Evolutionary conservation across 257 asterid genomes (phyloP).

Genomic region (Solanum peruvianum): DNA sequence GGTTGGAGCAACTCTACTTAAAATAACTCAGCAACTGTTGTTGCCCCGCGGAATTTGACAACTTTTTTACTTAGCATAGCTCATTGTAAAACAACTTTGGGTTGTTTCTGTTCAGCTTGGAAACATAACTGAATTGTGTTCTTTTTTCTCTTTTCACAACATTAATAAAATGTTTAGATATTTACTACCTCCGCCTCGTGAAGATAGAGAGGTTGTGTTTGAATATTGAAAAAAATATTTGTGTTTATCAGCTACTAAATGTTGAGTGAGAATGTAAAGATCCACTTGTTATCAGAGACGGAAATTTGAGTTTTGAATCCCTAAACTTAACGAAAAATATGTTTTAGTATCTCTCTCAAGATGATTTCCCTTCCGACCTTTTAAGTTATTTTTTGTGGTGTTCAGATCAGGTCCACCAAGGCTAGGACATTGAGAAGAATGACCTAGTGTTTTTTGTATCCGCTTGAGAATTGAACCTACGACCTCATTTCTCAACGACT

Average conservation of each 20-base stretch:
- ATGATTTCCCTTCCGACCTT: too few species aligned
- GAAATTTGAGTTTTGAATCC: not conserved
- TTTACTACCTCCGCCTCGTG: not conserved
- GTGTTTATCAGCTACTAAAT: too few species aligned
- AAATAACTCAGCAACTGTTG: not conserved
- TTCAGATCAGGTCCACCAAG: not conserved
- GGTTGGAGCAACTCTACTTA: not conserved
- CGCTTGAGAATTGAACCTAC: not conserved
- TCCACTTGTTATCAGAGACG: too few species aligned
- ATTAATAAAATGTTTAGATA: not conserved
- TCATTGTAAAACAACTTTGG: not conserved
- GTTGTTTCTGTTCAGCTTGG: not conserved
- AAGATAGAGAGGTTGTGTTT: not conserved
- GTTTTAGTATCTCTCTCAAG: too few species aligned
- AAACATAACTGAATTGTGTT: not conserved
- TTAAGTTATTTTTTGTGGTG: too few species aligned
- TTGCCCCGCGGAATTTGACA: not conserved
- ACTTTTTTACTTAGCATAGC: not conserved
- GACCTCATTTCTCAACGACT: not conserved
- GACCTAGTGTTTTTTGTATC: not conserved
- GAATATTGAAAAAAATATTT: too few species aligned
- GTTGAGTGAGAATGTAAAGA: too few species aligned
- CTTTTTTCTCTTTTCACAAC: not conserved
- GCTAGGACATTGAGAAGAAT: too few species aligned
- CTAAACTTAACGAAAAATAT: not conserved